Percentiles rank a stretch among this genome's conserved stretches.
phyloP scores from a whole-genome alignment of 1,139 yeast species.

The Hyphopichia pseudoburtonii region DNA sequence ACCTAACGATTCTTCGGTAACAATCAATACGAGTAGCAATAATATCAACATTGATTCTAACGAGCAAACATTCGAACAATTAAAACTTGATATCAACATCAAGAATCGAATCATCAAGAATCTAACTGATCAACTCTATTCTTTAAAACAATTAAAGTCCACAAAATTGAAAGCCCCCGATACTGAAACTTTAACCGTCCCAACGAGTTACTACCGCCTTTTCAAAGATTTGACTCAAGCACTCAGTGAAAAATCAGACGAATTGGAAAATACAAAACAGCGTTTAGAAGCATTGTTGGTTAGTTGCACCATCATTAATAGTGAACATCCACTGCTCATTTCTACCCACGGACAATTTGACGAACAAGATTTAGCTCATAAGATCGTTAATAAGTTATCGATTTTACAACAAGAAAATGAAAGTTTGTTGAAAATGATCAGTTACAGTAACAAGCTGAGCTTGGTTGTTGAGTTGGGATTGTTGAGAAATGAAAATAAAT shows the following conservation, averaged over 20 bases:
- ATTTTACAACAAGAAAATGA: slow-evolving; percentile 70
- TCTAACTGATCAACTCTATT: slow-evolving; percentile 30
- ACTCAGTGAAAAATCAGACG: slow-evolving; percentile 52
- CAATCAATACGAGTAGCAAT: not conserved
- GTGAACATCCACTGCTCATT: slow-evolving; percentile 11
- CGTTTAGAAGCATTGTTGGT: slow-evolving; percentile 63
- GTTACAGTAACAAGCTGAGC: slow-evolving; percentile 72
- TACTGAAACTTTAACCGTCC: slow-evolving; percentile 20
- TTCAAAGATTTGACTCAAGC: slow-evolving; percentile 51
- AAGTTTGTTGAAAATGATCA: slow-evolving; percentile 64
- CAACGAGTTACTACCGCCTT: slow-evolving; percentile 46
- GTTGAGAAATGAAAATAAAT: slow-evolving; percentile 40
- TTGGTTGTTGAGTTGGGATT: slow-evolving; percentile 67
- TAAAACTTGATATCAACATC: slow-evolving; percentile 32
- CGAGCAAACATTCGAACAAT: slow-evolving; percentile 15
- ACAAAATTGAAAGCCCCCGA: too few species aligned
- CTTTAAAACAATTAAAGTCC: slow-evolving; percentile 15
- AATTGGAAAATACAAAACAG: slow-evolving; percentile 58
- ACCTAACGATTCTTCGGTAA: too few species aligned
- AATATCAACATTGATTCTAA: slow-evolving; percentile 1
- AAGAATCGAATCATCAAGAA: slow-evolving; percentile 38
- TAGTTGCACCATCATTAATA: slow-evolving; percentile 22
- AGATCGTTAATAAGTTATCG: slow-evolving; percentile 63
- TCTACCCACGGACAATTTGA: slow-evolving; percentile 61
- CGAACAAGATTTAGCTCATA: slow-evolving; percentile 75